phyloP scores from a whole-genome alignment of 2,329 filamentous ascomycete species.

The Cladophialophora psammophila region DNA sequence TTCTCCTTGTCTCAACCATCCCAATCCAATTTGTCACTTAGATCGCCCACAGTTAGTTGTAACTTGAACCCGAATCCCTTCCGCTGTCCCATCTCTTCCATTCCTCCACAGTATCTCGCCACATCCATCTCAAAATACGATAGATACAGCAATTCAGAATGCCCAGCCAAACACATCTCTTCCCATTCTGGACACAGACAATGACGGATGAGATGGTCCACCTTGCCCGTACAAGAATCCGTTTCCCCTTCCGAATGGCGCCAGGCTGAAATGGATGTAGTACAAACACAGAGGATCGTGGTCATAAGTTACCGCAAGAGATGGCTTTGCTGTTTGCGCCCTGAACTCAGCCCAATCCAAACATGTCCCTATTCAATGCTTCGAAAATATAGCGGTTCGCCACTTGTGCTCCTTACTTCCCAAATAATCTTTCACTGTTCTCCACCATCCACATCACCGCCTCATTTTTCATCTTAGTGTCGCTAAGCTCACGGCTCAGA shows the following conservation, averaged over 20 bases:
- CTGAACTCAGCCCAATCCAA: conserved; percentile 19
- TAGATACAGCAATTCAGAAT: conserved; percentile 9
- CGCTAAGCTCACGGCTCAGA: conserved; percentile 92
- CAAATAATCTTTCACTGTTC: conserved; percentile 82
- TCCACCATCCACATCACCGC: conserved; percentile 94
- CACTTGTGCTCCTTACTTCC: conserved; percentile 32
- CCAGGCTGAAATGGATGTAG: conserved; percentile 23
- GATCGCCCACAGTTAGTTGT: not conserved
- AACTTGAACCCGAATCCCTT: not conserved
- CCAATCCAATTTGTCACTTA: not conserved
- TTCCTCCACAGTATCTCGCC: not conserved
- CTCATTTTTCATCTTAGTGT: conserved; percentile 91
- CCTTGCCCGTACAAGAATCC: not conserved
- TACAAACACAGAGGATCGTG: conserved; percentile 16
- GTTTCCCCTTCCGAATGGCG: conserved; percentile 11
- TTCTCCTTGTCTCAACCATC: not conserved
- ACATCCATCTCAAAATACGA: not conserved
- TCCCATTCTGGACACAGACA: conserved; percentile 13
- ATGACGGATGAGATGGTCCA: conserved; percentile 8
- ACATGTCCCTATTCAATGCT: conserved; percentile 26
- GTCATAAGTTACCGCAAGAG: conserved; percentile 13
- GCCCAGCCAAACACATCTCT: conserved; percentile 15
- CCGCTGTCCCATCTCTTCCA: not conserved
- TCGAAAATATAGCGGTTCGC: not conserved
- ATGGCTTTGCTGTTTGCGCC: conserved; percentile 2